These are phyloP conservation scores for Melampsora larici-populina DNA, from an alignment of 1,284 basidiomycete species.

Conservation along the genomic window DNA sequence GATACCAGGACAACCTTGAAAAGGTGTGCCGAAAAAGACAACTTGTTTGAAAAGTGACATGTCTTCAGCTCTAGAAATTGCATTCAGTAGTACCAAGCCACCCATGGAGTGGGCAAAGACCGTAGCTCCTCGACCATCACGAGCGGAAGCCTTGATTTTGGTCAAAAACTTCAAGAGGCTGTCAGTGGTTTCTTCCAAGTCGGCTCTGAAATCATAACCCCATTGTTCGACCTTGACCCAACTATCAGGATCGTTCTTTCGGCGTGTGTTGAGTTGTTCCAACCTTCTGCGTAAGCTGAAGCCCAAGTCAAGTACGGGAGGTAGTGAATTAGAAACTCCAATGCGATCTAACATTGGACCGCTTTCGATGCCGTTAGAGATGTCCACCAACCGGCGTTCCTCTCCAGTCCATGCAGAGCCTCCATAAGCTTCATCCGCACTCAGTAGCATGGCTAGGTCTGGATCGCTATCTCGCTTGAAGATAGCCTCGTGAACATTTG, in stretches of 20 bases:
- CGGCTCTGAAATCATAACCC: conserved; percentile 7
- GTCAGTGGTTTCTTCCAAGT: background rate
- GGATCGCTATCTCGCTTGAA: conserved; percentile 50
- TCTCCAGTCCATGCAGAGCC: background rate
- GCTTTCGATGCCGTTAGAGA: background rate
- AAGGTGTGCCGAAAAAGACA: conserved; percentile 52
- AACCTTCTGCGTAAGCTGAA: background rate
- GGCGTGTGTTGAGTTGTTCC: background rate
- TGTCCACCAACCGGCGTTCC: background rate
- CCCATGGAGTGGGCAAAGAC: conserved; percentile 55
- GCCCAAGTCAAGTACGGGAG: background rate
- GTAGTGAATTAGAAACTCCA: background rate
- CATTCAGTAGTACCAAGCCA: conserved; percentile 53
- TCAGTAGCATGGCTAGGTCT: conserved; percentile 8
- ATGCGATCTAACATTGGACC: background rate
- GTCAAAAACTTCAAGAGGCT: background rate
- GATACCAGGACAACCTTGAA: conserved; percentile 53
- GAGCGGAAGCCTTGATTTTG: background rate
- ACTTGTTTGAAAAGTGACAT: conserved; percentile 52
- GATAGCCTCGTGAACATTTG: conserved; percentile 52
- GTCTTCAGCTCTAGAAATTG: conserved; percentile 48
- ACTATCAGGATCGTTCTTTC: background rate
- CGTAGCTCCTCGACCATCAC: conserved; percentile 49
- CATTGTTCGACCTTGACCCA: background rate
- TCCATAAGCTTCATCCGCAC: background rate